These are phyloP conservation scores for Annulohypoxylon bovei DNA, from an alignment of 495 filamentous ascomycete genomes.

Conservation along the genomic window DNA sequence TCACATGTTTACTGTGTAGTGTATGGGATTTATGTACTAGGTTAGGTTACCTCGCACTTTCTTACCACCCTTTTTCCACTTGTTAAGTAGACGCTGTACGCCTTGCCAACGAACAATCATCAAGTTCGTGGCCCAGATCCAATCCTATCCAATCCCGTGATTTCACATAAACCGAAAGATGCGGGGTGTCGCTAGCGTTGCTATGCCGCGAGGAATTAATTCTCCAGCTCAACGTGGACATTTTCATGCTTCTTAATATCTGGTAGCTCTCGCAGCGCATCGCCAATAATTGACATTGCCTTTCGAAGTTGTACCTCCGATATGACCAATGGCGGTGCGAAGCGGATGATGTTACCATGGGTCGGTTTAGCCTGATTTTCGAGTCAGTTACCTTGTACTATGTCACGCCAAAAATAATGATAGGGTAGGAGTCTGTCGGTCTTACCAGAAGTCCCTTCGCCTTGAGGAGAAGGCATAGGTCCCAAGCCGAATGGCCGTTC, in stretches of 20 bases:
- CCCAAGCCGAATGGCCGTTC: slow-evolving; percentile 91
- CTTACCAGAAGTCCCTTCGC: slow-evolving; percentile 91
- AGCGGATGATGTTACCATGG: slow-evolving; percentile 96
- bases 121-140: slow-evolving; percentile 20
- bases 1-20: slow-evolving; percentile 23
- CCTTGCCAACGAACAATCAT: slow-evolving; percentile 32
- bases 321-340: slow-evolving; percentile 89
- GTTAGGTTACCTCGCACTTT: slow-evolving; percentile 30
- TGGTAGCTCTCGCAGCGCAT: slow-evolving; percentile 74
- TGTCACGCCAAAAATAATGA: slow-evolving; percentile 24
- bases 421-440: slow-evolving; percentile 14
- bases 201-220: slow-evolving; percentile 35
- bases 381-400: slow-evolving; percentile 43
- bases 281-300: slow-evolving; percentile 76
- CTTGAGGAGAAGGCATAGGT: slow-evolving; percentile 95
- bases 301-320: slow-evolving; percentile 84
- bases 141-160: slow-evolving; percentile 17
- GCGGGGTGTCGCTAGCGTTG: slow-evolving; percentile 29
- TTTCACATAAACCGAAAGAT: slow-evolving; percentile 21
- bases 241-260: slow-evolving; percentile 47
- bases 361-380: slow-evolving; percentile 90
- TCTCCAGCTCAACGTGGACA: slow-evolving; percentile 44
- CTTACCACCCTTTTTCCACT: slow-evolving; percentile 44
- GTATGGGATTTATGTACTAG: not conserved
- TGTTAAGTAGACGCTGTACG: slow-evolving; percentile 27